phyloP scores from a whole-genome alignment of 106 monocot species.

The Dendrobium officinale region DNA sequence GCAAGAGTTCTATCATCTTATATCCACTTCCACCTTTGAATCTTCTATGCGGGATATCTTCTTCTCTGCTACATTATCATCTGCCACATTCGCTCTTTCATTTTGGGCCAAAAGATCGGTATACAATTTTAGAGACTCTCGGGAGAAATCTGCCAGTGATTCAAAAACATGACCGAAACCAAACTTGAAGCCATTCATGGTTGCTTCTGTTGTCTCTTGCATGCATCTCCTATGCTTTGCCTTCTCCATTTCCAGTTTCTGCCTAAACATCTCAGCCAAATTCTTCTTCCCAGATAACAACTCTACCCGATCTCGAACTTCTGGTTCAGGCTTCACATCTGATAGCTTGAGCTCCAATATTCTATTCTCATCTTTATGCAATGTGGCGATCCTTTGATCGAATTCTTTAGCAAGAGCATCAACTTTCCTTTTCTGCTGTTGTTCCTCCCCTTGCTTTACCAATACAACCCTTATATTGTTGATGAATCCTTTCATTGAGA shows the following conservation, averaged over 20 bases:
- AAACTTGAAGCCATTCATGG: conserved; percentile 68
- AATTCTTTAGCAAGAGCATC: conserved; percentile 75
- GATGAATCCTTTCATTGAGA: conserved; percentile 59
- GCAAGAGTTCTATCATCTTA: conserved; percentile 9
- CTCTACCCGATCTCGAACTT: conserved; percentile 47
- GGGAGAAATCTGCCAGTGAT: conserved; percentile 62
- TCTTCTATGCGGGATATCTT: conserved; percentile 35
- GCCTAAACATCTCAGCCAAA: conserved; percentile 38
- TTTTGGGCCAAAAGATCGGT: conserved; percentile 35
- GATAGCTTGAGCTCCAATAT: conserved; percentile 62
- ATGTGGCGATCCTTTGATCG: conserved; percentile 39
- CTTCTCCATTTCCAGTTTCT: conserved; percentile 65
- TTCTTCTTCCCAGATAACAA: conserved; percentile 58
- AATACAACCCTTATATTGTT: conserved; percentile 55
- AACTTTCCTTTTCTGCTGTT: conserved; percentile 87
- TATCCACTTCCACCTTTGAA: conserved; percentile 12
- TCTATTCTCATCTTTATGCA: conserved; percentile 65
- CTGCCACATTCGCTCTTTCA: conserved; percentile 23
- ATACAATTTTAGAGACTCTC: conserved; percentile 57
- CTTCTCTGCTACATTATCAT: conserved; percentile 27
- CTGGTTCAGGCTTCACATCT: conserved; percentile 47
- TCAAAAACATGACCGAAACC: conserved; percentile 62
- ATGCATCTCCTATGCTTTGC: conserved; percentile 65
- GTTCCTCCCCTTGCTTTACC: conserved; percentile 86
- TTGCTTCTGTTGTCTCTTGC: conserved; percentile 63